These are phyloP conservation scores for Paraphoma chrysanthemicola DNA, from an alignment of 2,329 filamentous ascomycete genomes.

Conservation along the genomic window DNA sequence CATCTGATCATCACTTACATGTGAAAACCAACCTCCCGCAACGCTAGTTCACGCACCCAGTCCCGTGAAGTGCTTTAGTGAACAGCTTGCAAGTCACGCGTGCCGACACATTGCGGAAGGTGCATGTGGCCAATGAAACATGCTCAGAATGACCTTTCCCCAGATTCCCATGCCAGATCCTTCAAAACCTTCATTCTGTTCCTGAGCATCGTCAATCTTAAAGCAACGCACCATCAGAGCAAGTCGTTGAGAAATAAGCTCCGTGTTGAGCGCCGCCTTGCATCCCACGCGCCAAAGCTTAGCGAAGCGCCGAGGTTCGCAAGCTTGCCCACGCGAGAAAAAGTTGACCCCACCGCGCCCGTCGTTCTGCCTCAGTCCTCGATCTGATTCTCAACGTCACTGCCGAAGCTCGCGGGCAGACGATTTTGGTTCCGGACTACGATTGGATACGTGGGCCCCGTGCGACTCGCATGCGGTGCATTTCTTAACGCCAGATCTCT, in stretches of 20 bases:
- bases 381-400: not conserved
- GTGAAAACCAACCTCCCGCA: not conserved
- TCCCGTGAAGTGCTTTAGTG: not conserved
- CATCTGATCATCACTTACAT: not conserved
- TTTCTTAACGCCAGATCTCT: not conserved
- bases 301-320: conserved; percentile 10
- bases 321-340: conserved; percentile 13
- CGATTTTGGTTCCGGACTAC: not conserved
- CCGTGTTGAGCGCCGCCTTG: conserved; percentile 1
- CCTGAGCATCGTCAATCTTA: not conserved
- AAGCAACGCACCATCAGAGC: not conserved
- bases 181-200: not conserved
- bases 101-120: conserved; percentile 10
- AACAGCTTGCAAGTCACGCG: conserved; percentile 24
- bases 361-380: conserved; percentile 4
- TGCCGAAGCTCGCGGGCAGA: not conserved
- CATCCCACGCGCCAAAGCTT: conserved; percentile 10
- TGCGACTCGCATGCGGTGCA: not conserved
- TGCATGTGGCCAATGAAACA: conserved; percentile 9
- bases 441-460: not conserved
- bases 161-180: not conserved
- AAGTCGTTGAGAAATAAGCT: not conserved
- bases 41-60: not conserved
- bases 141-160: not conserved
- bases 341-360: conserved; percentile 20